A percentile compares a stretch with the other conserved stretches of the same genome.
phyloP scores from a whole-genome alignment of 2,329 filamentous ascomycete species.

The Talaromyces sp. region DNA sequence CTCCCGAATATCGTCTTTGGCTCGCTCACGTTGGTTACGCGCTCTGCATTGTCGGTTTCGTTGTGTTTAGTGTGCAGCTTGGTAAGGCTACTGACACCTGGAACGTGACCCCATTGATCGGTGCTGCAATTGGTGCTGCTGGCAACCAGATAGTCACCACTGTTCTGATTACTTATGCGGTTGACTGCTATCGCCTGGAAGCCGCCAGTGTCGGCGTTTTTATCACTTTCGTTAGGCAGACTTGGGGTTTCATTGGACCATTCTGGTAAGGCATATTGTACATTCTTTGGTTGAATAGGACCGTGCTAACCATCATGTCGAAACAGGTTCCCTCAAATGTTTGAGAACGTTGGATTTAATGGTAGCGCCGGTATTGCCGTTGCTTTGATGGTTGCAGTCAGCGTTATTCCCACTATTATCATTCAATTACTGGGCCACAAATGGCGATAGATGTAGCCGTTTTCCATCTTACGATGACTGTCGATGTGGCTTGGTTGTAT shows the following conservation, averaged over 20 bases:
- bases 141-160: background rate
- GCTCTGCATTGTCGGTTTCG: background rate
- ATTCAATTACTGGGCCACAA: background rate
- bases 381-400: background rate
- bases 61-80: background rate
- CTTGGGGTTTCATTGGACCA: background rate
- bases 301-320: background rate
- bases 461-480: background rate
- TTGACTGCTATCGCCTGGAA: background rate
- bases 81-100: background rate
- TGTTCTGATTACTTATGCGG: background rate
- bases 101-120: background rate
- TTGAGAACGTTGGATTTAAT: background rate
- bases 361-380: background rate
- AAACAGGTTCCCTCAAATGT: background rate
- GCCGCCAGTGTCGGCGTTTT: background rate
- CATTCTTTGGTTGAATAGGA: background rate
- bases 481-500: background rate
- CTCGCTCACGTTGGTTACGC: background rate
- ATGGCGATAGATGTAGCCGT: background rate
- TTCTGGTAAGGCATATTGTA: background rate
- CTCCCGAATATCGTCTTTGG: background rate
- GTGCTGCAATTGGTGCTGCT: background rate
- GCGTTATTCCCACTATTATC: background rate
- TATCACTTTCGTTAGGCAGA: background rate